Evolutionary conservation across 352 stramenopile species (phyloP).

Genomic region (Elongisporangium anandrum): DNA sequence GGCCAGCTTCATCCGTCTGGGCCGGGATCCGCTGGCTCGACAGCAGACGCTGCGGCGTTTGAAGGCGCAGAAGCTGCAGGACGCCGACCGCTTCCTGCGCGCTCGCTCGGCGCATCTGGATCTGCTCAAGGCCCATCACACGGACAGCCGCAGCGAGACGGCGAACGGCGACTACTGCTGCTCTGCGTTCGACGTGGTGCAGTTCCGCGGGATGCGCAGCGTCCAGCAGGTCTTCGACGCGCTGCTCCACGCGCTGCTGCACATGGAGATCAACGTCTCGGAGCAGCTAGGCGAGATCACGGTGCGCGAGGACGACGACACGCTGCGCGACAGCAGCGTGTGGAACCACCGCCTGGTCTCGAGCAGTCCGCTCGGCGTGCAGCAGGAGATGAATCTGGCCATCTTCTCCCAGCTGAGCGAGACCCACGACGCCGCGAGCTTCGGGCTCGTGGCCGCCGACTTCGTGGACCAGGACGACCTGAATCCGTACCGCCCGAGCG

Average conservation of each 20-base stretch:
- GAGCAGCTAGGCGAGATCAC: conserved; percentile 22
- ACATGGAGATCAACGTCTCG: conserved; percentile 29
- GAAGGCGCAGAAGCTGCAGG: conserved; percentile 4
- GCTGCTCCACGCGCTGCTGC: conserved; percentile 21
- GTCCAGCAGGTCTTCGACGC: conserved; percentile 25
- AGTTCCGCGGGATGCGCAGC: conserved; percentile 16
- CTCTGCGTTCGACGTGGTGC: conserved; percentile 14
- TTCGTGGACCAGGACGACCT: conserved; percentile 34
- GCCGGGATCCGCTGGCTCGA: conserved; percentile 1
- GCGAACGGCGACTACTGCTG: conserved; percentile 19
- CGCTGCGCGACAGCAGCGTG: conserved; percentile 5
- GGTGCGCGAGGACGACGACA: conserved; percentile 18
- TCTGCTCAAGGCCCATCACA: conserved; percentile 5
- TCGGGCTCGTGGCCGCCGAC: conserved; percentile 21
- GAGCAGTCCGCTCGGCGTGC: conserved; percentile 9
- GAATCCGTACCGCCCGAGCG: conserved; percentile 18
- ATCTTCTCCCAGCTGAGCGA: conserved; percentile 14
- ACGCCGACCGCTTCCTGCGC: conserved; percentile 8
- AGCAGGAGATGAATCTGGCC: conserved; percentile 16
- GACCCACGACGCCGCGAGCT: conserved; percentile 6
- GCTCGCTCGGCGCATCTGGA: conserved; percentile 10
- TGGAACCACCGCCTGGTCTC: conserved; percentile 13
- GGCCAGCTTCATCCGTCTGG: conserved; percentile 6
- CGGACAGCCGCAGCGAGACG: conserved; percentile 19
- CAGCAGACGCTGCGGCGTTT: conserved; percentile 3